Base-by-base conservation (phyloP, 177 flowering plant species). In the Vitis hybrid region DNA sequence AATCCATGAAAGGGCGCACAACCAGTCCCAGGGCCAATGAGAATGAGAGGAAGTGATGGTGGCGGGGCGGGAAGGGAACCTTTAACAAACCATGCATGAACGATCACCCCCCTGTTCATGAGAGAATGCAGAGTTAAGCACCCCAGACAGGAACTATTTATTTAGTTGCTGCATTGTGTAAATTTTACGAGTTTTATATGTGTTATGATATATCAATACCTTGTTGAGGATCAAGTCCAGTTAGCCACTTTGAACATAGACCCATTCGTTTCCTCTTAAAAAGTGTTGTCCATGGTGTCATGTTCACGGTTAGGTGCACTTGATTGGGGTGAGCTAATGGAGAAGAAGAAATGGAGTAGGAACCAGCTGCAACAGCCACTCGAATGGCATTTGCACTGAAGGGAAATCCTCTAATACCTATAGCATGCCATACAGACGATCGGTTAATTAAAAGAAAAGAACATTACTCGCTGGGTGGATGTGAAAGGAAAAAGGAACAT, bases 281-380 rank as follows among this genome's bases (percentile, higher is more conserved):
- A 66, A 95, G 98, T 26, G 99, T 92, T 60, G 74, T 85, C 98
- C 98, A 96, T 63, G 91, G 84, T 2, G 93, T 95, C 6, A 92
- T 81, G 70, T 79, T 85, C 65, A 92, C 91, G 13, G 98, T 93
- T 70, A 96, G 75, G 76, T 96, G 98, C 22, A 96, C 92, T 80
- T 92, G 87, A 68, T 84, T 84, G 1, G 91, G 97, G 70, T 96
- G 98, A 69, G 88, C 93, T 19, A 72, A 78, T 76, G 61, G 86
- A 22, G 99, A 93, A 62, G 99, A 96, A 63, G 97, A 87, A 64
- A 96, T 93, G 65, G 98, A 96, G 74, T 90, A 96, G 99, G 99
- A 75, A 93, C 94, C 64, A 93, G 77, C 78, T 95, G 95, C 52
- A 93, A 90, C 71, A 96, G 79, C 99, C 98, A 92, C 75, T 93